These are phyloP conservation scores for Lactarius quietus DNA, from an alignment of 768 basidiomycete genomes.

Conservation along the genomic window DNA sequence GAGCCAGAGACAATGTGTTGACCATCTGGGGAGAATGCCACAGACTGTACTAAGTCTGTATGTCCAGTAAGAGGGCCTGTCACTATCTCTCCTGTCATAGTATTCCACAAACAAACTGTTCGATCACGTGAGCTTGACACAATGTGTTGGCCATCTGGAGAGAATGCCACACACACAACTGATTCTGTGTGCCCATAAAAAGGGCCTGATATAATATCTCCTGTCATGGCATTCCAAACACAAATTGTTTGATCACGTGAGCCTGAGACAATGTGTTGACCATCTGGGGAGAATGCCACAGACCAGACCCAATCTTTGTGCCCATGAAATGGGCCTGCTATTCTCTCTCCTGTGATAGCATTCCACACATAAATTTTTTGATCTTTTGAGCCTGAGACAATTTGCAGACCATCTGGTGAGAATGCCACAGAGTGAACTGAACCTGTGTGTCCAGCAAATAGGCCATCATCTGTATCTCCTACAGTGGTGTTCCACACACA, in stretches of 20 bases:
- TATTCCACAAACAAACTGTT: not conserved
- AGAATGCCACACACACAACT: not conserved
- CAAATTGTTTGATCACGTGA: not conserved
- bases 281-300: not conserved
- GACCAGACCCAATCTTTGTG: not conserved
- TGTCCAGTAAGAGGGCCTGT: not conserved
- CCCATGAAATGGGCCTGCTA: not conserved
- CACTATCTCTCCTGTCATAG: not conserved
- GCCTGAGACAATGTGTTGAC: not conserved
- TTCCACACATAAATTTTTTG: not conserved
- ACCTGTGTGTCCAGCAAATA: not conserved
- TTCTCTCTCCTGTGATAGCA: not conserved
- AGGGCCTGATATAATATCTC: not conserved
- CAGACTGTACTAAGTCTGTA: rapidly evolving
- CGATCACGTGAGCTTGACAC: not conserved
- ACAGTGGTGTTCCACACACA: not conserved
- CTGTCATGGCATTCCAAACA: not conserved
- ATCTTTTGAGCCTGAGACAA: not conserved
- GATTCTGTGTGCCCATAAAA: not conserved
- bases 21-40: not conserved
- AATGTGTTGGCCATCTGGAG: not conserved
- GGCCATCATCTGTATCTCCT: not conserved
- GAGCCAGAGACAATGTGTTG: not conserved
- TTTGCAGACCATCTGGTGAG: not conserved
- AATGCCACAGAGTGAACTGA: not conserved